A percentile compares a stretch with the other conserved stretches of the same genome.
These are phyloP conservation scores for Amanita thiersii DNA, from an alignment of 768 basidiomycete genomes.

Conservation along the genomic window DNA sequence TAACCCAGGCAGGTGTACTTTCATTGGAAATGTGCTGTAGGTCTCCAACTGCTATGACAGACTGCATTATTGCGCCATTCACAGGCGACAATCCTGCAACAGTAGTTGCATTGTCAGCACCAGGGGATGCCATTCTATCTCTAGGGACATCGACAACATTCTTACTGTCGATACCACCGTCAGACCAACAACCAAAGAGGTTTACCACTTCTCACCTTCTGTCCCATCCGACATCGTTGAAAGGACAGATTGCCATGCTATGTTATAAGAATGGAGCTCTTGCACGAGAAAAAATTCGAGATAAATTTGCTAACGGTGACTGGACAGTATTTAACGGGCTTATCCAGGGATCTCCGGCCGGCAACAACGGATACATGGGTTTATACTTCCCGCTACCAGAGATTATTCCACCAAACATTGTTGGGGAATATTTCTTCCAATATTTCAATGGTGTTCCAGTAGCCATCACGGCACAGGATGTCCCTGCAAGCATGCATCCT, in stretches of 20 bases:
- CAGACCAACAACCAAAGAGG: slow-evolving; percentile 54
- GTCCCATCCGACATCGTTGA: slow-evolving; percentile 53
- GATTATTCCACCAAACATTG: slow-evolving; percentile 76
- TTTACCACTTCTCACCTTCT: slow-evolving; percentile 72
- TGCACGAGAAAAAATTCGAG: slow-evolving; percentile 69
- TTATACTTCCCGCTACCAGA: slow-evolving; percentile 82
- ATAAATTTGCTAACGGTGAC: slow-evolving; percentile 47
- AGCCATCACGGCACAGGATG: slow-evolving; percentile 22
- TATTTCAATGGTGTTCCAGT: slow-evolving; percentile 10
- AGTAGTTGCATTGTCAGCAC: slow-evolving; percentile 62
- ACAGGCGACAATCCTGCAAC: slow-evolving; percentile 90
- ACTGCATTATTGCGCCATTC: slow-evolving; percentile 75
- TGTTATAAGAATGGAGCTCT: slow-evolving; percentile 89
- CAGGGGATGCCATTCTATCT: slow-evolving; percentile 79
- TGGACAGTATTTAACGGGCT: slow-evolving; percentile 69
- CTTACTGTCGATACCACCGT: slow-evolving; percentile 67
- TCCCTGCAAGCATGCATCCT: slow-evolving; percentile 46
- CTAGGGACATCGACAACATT: slow-evolving; percentile 87
- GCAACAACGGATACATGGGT: slow-evolving; percentile 54
- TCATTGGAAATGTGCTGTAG: not conserved
- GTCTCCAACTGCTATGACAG: slow-evolving; percentile 22
- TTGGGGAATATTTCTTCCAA: slow-evolving; percentile 63
- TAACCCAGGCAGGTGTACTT: slow-evolving; percentile 37
- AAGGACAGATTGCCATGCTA: slow-evolving; percentile 80
- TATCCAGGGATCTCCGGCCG: slow-evolving; percentile 43